phyloP scores from a whole-genome alignment of 805 yeast genomes.

The Candida orba region DNA sequence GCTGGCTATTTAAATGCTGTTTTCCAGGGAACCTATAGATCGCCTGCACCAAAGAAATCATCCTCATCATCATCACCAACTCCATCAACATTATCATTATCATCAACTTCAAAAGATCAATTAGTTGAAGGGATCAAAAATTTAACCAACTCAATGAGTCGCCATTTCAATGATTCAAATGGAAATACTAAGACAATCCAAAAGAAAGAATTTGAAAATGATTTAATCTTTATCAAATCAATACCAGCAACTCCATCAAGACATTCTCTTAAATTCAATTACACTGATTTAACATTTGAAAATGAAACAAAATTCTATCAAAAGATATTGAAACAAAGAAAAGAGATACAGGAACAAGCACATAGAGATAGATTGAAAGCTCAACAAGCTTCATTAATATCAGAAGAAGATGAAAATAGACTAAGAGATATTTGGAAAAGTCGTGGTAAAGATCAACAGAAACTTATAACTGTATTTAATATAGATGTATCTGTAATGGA shows the following conservation, averaged over 20 bases:
- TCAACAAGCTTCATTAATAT: conserved; percentile 21
- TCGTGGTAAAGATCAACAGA: conserved; percentile 19
- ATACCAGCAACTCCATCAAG: not conserved
- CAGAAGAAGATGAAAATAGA: conserved; percentile 17
- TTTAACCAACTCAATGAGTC: too few relatives aligned
- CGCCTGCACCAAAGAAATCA: conserved; percentile 22
- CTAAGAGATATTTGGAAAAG: conserved; percentile 24
- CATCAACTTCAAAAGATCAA: not conserved
- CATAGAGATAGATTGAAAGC: conserved; percentile 26
- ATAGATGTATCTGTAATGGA: conserved; percentile 65
- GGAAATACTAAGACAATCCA: not conserved
- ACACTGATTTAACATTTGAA: conserved; percentile 24
- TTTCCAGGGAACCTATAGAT: conserved; percentile 28
- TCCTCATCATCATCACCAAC: conserved; percentile 14
- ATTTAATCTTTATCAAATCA: not conserved
- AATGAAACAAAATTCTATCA: conserved; percentile 37
- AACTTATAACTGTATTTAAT: conserved; percentile 25
- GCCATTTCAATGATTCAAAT: not conserved
- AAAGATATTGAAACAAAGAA: conserved; percentile 36
- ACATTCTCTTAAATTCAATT: conserved; percentile 20
- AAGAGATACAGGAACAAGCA: conserved; percentile 28
- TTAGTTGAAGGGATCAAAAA: too few relatives aligned
- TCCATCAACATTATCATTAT: conserved; percentile 17
- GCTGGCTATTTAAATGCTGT: conserved; percentile 27
- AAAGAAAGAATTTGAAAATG: not conserved